Evolutionary conservation across 139 green algal species (phyloP).

Genomic region (Tetradesmus lagerheimii): DNA sequence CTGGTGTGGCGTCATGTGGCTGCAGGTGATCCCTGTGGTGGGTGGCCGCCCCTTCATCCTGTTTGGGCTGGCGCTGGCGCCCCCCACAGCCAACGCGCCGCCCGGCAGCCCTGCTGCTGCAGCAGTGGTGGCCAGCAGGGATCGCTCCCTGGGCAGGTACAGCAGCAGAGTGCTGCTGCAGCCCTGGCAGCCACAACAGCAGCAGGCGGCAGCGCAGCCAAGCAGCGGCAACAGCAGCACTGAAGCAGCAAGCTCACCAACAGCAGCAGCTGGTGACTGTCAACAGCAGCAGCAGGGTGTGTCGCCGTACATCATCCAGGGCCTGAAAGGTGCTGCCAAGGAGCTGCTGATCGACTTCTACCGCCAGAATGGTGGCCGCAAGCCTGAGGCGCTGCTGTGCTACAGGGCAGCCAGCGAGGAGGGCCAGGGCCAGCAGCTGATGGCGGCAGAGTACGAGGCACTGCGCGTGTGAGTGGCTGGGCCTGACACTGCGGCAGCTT

Average conservation of each 20-base stretch:
- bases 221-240: no score
- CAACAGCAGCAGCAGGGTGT: background rate
- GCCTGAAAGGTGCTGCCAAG: conserved; percentile 67
- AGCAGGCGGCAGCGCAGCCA: background rate
- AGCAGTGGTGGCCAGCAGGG: conserved; percentile 73
- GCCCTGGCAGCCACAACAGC: conserved; percentile 11
- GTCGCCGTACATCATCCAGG: conserved; percentile 42
- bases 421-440: background rate
- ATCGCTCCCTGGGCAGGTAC: conserved; percentile 61
- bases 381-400: conserved; percentile 65
- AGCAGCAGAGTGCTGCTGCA: conserved; percentile 60
- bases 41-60: conserved; percentile 74
- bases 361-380: conserved; percentile 61
- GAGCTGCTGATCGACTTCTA: conserved; percentile 62
- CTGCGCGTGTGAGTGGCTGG: conserved; percentile 24
- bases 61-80: conserved; percentile 75
- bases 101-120: conserved; percentile 65
- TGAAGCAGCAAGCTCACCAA: background rate
- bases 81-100: conserved; percentile 57
- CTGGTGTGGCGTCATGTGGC: background rate
- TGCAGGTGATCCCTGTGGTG: conserved; percentile 52
- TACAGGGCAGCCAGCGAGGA: conserved; percentile 18
- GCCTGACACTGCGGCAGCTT: conserved; percentile 11
- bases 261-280: background rate
- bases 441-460: conserved; percentile 33